These are phyloP conservation scores for Albugo candida DNA, from an alignment of 352 stramenopile genomes.

Conservation along the genomic window DNA sequence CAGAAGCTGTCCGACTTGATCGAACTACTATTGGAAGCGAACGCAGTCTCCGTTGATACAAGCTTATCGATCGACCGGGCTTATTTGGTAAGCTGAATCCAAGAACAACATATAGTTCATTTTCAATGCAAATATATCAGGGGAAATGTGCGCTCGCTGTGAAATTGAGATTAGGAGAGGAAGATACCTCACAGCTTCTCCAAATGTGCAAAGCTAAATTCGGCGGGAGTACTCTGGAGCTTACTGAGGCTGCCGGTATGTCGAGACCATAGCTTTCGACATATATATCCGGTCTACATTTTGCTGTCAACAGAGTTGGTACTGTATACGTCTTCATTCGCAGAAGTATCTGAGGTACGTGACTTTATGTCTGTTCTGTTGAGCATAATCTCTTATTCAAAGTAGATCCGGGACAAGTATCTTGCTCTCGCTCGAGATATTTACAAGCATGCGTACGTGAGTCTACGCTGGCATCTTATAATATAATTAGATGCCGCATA, in stretches of 20 bases:
- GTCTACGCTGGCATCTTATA: neutral
- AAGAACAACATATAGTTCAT: neutral
- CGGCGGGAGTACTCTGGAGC: slow-evolving; percentile 12
- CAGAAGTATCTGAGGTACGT: slow-evolving; percentile 22
- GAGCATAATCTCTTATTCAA: neutral
- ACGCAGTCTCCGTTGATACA: slow-evolving; percentile 9
- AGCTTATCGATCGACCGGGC: slow-evolving; percentile 1
- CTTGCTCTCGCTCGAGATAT: slow-evolving; percentile 25
- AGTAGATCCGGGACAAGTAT: slow-evolving; percentile 28
- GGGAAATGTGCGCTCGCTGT: slow-evolving; percentile 23
- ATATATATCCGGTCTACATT: neutral
- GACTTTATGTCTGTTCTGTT: neutral
- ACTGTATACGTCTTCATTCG: slow-evolving; percentile 27
- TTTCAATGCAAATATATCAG: slow-evolving; percentile 9
- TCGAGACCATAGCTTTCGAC: neutral
- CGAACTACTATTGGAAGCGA: neutral
- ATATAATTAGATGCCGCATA: slow-evolving; percentile 4
- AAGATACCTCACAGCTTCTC: slow-evolving; percentile 27
- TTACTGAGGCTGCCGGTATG: slow-evolving; percentile 35
- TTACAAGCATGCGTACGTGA: slow-evolving; percentile 33
- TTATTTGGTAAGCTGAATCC: slow-evolving; percentile 7
- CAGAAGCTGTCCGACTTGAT: slow-evolving; percentile 13
- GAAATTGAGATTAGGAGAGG: slow-evolving; percentile 37
- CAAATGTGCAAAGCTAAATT: slow-evolving; percentile 27
- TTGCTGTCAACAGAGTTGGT: slow-evolving; percentile 26